These are phyloP conservation scores for Suillus occidentalis DNA, from an alignment of 768 basidiomycete genomes.

Conservation along the genomic window DNA sequence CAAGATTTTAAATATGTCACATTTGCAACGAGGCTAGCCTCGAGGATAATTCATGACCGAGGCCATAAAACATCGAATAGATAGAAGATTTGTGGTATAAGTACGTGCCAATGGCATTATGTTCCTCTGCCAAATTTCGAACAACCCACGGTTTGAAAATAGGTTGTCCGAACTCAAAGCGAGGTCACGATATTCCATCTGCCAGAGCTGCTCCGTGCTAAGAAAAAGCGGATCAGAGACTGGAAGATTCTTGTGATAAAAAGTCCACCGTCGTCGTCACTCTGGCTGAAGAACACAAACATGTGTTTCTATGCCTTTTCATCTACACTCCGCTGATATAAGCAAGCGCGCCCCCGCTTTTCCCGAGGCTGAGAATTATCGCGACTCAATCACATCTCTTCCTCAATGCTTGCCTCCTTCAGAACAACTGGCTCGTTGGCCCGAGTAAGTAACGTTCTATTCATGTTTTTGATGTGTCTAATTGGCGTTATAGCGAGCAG, in stretches of 20 bases:
- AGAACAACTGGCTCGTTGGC: constrained; percentile 64
- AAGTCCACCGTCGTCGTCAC: constrained; percentile 78
- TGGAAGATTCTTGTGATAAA: constrained; percentile 43
- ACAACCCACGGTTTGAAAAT: constrained; percentile 48
- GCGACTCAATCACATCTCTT: constrained; percentile 11
- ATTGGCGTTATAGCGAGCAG: constrained; percentile 41
- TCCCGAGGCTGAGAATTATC: constrained; percentile 14
- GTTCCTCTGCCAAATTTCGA: constrained; percentile 84
- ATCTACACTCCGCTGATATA: constrained; percentile 41
- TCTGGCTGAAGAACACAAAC: constrained; percentile 44
- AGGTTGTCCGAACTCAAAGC: constrained; percentile 79
- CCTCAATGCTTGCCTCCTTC: constrained; percentile 63
- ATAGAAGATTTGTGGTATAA: neutral
- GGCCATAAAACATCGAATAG: constrained; percentile 2
- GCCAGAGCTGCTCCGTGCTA: constrained; percentile 56
- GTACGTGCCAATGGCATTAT: constrained; percentile 26
- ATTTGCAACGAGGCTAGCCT: constrained; percentile 18
- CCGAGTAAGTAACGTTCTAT: constrained; percentile 45
- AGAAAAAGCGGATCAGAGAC: constrained; percentile 65
- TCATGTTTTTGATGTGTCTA: neutral
- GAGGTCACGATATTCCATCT: constrained; percentile 52
- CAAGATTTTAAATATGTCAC: neutral
- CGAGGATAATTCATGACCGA: constrained; percentile 17
- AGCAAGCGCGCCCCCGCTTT: constrained; percentile 20
- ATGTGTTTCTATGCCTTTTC: constrained; percentile 5